Evolutionary conservation across 768 basidiomycete genomes (phyloP), one percentile per base, ranked within the genome.

Genomic region (Cyclocybe aegerita): DNA sequence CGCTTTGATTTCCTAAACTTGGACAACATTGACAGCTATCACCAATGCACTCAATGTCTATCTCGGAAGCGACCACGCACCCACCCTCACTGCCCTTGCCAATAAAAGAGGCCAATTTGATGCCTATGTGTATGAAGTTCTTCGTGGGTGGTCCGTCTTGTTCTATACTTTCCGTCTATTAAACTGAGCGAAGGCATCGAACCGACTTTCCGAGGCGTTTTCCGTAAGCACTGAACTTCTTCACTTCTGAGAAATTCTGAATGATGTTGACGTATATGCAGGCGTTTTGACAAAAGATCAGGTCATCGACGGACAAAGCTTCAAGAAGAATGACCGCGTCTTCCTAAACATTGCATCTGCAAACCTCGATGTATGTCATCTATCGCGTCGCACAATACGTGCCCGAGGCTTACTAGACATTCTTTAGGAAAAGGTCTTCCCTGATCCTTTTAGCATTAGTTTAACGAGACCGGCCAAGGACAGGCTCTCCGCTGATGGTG

Each of bases 121-220:
- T 48, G 82, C 79, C 23, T 83, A 80, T 58, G 78, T 82, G 9
- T 73, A 77, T 14, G 90, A 93, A 63, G 86, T 86, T 10, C 63
- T 90, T 52, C 80, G 88, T 89, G 46, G 58, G 86, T 79, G 0
- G 3, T 33, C 33, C 9, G 10, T 36, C 12, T 49, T 2, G 16
- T 38, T 1, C n/a, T 4, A 8, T 33, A 10, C 40, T 32, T n/a
- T 8, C 32, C 4, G 12, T 9, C 23, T 35, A 4, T 43, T 50
- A 10, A 33, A 56, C 30, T 7, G 49, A 32, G 45, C 46, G 7
- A 46, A 90, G 88, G 90, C 46, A 71, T 89, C 43, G 84, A 86
- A 39, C 88, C 90, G 8, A 78, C 84, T 3, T 84, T 91, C 72
- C 77, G 75, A 47, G 88, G 90, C 48, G 78, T 80, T 31, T 83